These are phyloP conservation scores for Pseudodiploospora longispora DNA, from an alignment of 2,329 filamentous ascomycete genomes.

Conservation along the genomic window DNA sequence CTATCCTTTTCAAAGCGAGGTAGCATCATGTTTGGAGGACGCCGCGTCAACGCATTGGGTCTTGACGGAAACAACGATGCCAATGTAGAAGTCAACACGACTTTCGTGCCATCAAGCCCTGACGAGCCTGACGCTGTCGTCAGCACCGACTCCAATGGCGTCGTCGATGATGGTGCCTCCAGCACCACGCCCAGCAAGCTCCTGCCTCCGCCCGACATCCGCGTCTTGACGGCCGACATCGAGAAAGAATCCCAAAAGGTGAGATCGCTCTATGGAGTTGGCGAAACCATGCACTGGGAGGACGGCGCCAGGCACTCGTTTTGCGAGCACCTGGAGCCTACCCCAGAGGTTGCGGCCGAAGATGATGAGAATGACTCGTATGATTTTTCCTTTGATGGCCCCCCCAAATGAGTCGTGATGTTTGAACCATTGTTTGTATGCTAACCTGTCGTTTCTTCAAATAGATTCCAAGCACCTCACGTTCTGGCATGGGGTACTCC, in stretches of 20 bases:
- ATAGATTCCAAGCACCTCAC: slow-evolving; percentile 21
- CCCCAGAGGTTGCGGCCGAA: slow-evolving; percentile 43
- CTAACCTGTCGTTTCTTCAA: slow-evolving; percentile 18
- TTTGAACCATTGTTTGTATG: slow-evolving; percentile 17
- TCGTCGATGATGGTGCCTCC: not conserved
- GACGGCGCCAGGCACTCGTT: slow-evolving; percentile 41
- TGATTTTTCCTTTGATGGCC: slow-evolving; percentile 40
- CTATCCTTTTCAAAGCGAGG: slow-evolving; percentile 56
- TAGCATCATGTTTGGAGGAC: slow-evolving; percentile 53
- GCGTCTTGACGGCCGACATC: slow-evolving; percentile 45
- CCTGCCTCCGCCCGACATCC: slow-evolving; percentile 36
- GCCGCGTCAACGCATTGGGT: slow-evolving; percentile 18
- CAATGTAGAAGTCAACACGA: slow-evolving; percentile 8
- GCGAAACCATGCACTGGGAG: slow-evolving; percentile 45
- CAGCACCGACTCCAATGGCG: slow-evolving; percentile 3
- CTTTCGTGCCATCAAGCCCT: slow-evolving; percentile 3
- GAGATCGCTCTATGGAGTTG: slow-evolving; percentile 56
- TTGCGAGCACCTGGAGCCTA: slow-evolving; percentile 40
- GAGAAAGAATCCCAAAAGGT: slow-evolving; percentile 60
- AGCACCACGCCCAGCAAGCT: not conserved
- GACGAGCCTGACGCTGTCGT: slow-evolving; percentile 4
- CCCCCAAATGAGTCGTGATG: slow-evolving; percentile 3
- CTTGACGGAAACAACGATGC: slow-evolving; percentile 11
- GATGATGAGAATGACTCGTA: slow-evolving; percentile 48
- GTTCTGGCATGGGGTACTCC: slow-evolving; percentile 27